Base-by-base conservation (phyloP, 345 rosid genomes). In the Murraya paniculata region DNA sequence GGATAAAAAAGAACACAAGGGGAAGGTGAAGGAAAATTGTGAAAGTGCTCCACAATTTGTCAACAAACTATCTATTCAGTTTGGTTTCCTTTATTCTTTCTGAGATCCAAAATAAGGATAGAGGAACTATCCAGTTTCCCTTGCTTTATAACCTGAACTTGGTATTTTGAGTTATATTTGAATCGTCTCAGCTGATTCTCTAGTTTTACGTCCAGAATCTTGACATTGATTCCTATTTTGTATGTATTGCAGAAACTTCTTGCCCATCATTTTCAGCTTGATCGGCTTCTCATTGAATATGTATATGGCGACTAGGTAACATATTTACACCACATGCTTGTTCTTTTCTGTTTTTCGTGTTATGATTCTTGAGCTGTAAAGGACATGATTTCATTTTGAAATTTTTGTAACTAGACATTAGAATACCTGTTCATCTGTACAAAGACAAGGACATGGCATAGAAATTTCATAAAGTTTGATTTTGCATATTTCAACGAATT, bases 181-280 rank as follows among this genome's bases (percentile, higher is more conserved):
- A 41, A 30, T 33, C 22, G 24, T 35, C 38, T 55, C 16, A 4
- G 27, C 31, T n/a, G 9, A 72, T 73, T 73, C 24, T 60, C 56
- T 56, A 38, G 6, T 25, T 70, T 8, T 70, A 9, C 7, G 22
- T 14, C 9, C 7, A 56, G 48, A 55, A 38, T 68, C 30, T 72
- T 61, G 19, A 19, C 24, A 13, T 61, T 27, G 5, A 16, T 39
- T 33, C 14, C 50, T 62, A 33, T 48, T 21, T 75, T 77, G 31
- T 80, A 74, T 78, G 76, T 75, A 75, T 75, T 90, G 89, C 96
- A 95, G 98, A 87, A 79, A 81, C 93, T 89, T 70, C 86, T 93
- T 64, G 77, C 82, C 31, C 88, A 78, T 38, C 94, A 93, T 82
- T 92, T 95, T 78, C 98, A 90, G 84, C 96, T 95, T 10, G 98